phyloP scores from a whole-genome alignment of 305 asterid species.

The Withania somnifera region DNA sequence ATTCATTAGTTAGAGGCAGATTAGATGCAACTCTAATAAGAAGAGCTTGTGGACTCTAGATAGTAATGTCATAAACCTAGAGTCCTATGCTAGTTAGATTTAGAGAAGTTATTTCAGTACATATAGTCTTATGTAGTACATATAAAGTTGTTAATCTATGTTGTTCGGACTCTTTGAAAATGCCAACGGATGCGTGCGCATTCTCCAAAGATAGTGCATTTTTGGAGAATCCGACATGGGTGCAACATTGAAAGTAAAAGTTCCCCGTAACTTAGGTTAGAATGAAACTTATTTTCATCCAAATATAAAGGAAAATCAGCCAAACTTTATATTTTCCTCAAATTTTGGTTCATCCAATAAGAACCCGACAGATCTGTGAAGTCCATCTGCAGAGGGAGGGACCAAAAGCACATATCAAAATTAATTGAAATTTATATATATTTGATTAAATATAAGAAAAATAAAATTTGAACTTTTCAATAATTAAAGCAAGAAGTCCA shows the following conservation, averaged over 20 bases:
- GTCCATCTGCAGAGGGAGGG: neutral
- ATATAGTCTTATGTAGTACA: neutral
- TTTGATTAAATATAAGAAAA: neutral
- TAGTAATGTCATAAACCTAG: too few relatives aligned
- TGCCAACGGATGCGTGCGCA: too few relatives aligned
- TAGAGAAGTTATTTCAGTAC: neutral
- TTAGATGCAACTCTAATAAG: neutral
- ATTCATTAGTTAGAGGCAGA: neutral
- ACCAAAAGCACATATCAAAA: neutral
- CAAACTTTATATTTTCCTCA: neutral
- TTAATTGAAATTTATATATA: neutral
- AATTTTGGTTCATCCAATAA: conserved; percentile 1
- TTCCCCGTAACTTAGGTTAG: too few relatives aligned
- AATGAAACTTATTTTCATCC: neutral
- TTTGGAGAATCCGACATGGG: too few relatives aligned
- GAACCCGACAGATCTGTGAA: neutral
- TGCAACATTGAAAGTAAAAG: too few relatives aligned
- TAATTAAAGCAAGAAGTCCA: neutral
- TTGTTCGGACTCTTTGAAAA: too few relatives aligned
- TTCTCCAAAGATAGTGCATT: too few relatives aligned
- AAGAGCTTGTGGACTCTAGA: too few relatives aligned
- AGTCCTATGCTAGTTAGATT: too few relatives aligned
- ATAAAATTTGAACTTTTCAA: neutral
- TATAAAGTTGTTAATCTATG: too few relatives aligned
- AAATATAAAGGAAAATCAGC: neutral